These are phyloP conservation scores for Ceratobasidium sp. DNA, from an alignment of 1,284 basidiomycete genomes.

Conservation along the genomic window DNA sequence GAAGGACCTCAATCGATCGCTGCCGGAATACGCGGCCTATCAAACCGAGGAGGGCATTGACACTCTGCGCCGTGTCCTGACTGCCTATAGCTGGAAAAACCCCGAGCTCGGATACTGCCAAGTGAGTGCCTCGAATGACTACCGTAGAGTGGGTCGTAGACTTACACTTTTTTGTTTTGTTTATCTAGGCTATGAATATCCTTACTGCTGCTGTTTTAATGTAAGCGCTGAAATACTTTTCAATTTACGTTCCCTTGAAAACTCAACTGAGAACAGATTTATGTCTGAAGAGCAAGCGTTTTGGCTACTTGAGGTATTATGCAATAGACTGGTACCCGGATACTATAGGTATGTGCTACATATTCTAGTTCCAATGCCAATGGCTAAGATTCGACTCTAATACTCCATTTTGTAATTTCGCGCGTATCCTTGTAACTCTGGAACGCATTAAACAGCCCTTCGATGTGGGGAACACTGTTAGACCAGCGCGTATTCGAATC, in stretches of 20 bases:
- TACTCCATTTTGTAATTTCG: slow-evolving; percentile 21
- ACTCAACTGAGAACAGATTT: slow-evolving; percentile 70
- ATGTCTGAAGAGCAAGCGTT: slow-evolving; percentile 99
- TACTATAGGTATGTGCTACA: slow-evolving; percentile 87
- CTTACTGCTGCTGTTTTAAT: slow-evolving; percentile 92
- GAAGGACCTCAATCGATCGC: slow-evolving; percentile 95
- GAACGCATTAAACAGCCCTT: slow-evolving; percentile 71
- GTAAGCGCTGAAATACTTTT: slow-evolving; percentile 61
- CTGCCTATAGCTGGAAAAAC: slow-evolving; percentile 98
- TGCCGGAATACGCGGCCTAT: slow-evolving; percentile 96
- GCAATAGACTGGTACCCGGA: slow-evolving; percentile 93
- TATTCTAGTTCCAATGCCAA: no score
- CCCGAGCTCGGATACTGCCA: slow-evolving; percentile 93
- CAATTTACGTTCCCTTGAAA: no score
- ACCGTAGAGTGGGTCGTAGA: no score
- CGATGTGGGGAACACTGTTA: slow-evolving; percentile 98
- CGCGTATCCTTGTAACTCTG: no score
- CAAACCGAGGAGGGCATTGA: slow-evolving; percentile 88
- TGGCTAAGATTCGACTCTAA: no score
- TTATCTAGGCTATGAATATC: slow-evolving; percentile 89
- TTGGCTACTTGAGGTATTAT: slow-evolving; percentile 96
- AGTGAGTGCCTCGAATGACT: slow-evolving; percentile 62
- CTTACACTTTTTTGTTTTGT: no score
- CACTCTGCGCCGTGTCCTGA: slow-evolving; percentile 89
- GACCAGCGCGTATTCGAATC: slow-evolving; percentile 99